phyloP scores from a whole-genome alignment of 345 rosid genomes.

The Eucalyptus globulus region DNA sequence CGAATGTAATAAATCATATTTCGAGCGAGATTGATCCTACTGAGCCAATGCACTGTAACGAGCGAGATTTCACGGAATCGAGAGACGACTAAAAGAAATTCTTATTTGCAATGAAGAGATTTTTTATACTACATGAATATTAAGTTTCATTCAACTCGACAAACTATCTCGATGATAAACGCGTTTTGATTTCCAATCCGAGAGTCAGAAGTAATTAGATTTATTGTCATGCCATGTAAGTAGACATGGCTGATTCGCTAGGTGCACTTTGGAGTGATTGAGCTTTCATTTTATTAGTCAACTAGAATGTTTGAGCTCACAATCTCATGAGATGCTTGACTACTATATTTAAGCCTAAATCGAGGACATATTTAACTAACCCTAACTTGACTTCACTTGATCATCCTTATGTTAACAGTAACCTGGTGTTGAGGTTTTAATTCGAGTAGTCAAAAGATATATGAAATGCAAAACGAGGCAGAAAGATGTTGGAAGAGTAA shows the following conservation, averaged over 20 bases:
- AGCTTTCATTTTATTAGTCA: neutral
- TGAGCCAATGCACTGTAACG: too few relatives aligned
- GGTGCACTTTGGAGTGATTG: neutral
- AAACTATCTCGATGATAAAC: neutral
- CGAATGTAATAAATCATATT: neutral
- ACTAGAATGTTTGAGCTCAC: neutral
- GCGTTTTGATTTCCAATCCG: neutral
- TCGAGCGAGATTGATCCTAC: neutral
- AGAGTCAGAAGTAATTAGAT: neutral
- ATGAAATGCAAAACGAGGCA: neutral
- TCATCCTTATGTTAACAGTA: neutral
- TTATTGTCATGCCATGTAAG: neutral
- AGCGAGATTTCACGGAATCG: rapidly evolving
- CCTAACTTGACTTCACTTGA: neutral
- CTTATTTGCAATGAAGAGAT: neutral
- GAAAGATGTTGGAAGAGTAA: neutral
- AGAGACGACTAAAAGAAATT: neutral
- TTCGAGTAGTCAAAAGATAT: neutral
- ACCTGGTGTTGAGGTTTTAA: neutral
- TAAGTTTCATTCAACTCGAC: neutral
- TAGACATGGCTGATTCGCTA: neutral
- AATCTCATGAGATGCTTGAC: neutral
- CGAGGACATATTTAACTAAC: neutral
- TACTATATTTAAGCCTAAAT: neutral
- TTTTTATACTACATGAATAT: neutral